Base-by-base conservation (phyloP, 805 yeast species). In the Saccharomycopsis capsularis region DNA sequence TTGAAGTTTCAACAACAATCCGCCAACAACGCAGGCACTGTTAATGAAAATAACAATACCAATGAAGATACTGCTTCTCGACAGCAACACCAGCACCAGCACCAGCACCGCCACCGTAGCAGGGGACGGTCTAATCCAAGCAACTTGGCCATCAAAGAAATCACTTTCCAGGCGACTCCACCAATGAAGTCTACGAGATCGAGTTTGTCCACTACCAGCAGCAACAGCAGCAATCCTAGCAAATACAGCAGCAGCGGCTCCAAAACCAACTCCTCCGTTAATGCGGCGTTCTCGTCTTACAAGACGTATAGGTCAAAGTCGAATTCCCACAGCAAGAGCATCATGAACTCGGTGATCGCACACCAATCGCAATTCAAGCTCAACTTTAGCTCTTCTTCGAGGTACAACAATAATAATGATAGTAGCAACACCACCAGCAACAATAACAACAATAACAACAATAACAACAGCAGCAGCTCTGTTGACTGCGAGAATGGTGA, bases 391-490 rank as follows among this genome's bases (percentile, higher is more conserved):
- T 25, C 41, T 9, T 41, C 43, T 59, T 11, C 63, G 60, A 3
- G 63, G 65, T 3, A 66, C 68, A 13, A 64, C 40, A 47, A 57
- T 6, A 52, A 57, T 27, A 51, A 43, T 30, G 34, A 27, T 30
- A 41, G 27, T 34, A 29, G 21, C 39, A 51, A 40, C 40, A 43
- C 24, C 43, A 22, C 34, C 34, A 24, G 29, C 18, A 44, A 29
- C 15, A 35, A 21, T 34, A 45, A 40, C 23, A 18, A 11, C 29
- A 27, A 29, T 7, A 25, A 16, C 19, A 21, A n/a, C 19, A 41
- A 15, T 9, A 42, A 29, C n/a, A 32, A 40, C 13, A 9, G 40
- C 7, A 18, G 7, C 16, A 24, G 25, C 42, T 15, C 18, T n/a
- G 19, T 16, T 27, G 18, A 21, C 23, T 6, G 16, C 3, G 46